These are phyloP conservation scores for Psilocybe cyanescens DNA, from an alignment of 768 basidiomycete genomes.

Conservation along the genomic window DNA sequence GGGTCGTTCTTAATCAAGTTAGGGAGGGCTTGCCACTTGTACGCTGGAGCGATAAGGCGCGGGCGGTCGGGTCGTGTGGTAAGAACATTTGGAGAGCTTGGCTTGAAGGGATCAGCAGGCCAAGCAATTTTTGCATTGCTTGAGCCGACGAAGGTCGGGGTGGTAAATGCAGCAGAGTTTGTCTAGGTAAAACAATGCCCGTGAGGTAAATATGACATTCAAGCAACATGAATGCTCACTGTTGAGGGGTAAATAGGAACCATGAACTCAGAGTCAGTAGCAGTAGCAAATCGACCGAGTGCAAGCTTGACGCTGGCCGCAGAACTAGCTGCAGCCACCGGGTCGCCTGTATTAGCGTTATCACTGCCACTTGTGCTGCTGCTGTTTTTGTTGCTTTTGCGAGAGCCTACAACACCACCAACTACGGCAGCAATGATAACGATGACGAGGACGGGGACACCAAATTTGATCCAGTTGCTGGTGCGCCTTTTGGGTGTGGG, in stretches of 20 bases:
- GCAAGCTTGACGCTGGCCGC: slow-evolving; percentile 61
- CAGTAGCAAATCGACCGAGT: slow-evolving; percentile 73
- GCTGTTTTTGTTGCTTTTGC: slow-evolving; percentile 47
- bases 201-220: neutral
- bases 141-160: slow-evolving; percentile 71
- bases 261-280: slow-evolving; percentile 79
- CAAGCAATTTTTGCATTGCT: slow-evolving; percentile 59
- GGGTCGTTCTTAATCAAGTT: slow-evolving; percentile 78
- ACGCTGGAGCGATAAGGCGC: slow-evolving; percentile 86
- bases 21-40: slow-evolving; percentile 89
- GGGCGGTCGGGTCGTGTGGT: slow-evolving; percentile 79
- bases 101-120: slow-evolving; percentile 81
- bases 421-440: slow-evolving; percentile 70
- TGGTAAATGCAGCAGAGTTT: slow-evolving; percentile 69
- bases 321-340: slow-evolving; percentile 52
- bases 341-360: slow-evolving; percentile 39
- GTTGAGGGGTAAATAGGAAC: slow-evolving; percentile 89
- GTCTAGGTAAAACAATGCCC: slow-evolving; percentile 49
- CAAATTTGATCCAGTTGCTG: slow-evolving; percentile 79
- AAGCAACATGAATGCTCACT: slow-evolving; percentile 50
- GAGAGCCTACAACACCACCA: slow-evolving; percentile 81
- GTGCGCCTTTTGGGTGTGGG: slow-evolving; percentile 49
- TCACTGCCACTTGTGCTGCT: slow-evolving; percentile 40
- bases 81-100: slow-evolving; percentile 63
- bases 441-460: slow-evolving; percentile 65